A percentile compares a stretch with the other conserved stretches of the same genome.
Conservation (phyloP, 2,329 filamentous ascomycete genomes). For the Coniochaeta prunicola region DNA sequence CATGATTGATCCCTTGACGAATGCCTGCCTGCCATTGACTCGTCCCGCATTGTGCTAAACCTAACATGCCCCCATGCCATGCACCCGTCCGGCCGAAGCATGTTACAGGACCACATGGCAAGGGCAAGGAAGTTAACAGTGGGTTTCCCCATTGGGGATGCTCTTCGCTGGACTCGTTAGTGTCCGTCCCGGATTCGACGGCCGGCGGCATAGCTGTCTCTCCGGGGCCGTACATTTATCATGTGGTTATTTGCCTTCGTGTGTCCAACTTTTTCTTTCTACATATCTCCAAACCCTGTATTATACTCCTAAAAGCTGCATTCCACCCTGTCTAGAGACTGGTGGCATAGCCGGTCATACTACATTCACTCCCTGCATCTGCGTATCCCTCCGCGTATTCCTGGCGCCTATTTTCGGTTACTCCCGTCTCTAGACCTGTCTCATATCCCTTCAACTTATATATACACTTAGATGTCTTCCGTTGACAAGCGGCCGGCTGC, state of each 20-base stretch:
- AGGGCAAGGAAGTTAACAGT: background rate
- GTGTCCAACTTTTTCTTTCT: no score
- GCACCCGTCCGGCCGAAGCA: no score
- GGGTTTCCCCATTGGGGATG: background rate
- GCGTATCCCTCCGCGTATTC: background rate
- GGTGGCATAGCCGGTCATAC: background rate
- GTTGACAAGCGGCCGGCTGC: background rate
- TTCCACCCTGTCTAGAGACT: background rate
- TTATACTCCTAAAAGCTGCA: background rate
- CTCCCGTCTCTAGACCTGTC: background rate
- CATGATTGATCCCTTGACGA: no score
- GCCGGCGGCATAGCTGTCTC: background rate
- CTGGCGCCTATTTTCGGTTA: background rate
- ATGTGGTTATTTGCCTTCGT: no score
- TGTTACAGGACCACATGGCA: no score
- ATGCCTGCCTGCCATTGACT: background rate
- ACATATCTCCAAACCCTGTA: background rate
- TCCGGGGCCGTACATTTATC: background rate
- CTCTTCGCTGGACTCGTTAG: background rate
- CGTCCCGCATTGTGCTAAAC: background rate
- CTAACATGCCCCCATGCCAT: background rate
- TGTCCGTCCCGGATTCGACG: background rate
- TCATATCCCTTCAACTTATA: background rate
- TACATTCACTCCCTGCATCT: background rate
- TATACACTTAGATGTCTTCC: background rate